Evolutionary conservation across 352 stramenopile genomes (phyloP), one percentile per base, ranked within the genome.

Genomic region (Pythium volutum): DNA sequence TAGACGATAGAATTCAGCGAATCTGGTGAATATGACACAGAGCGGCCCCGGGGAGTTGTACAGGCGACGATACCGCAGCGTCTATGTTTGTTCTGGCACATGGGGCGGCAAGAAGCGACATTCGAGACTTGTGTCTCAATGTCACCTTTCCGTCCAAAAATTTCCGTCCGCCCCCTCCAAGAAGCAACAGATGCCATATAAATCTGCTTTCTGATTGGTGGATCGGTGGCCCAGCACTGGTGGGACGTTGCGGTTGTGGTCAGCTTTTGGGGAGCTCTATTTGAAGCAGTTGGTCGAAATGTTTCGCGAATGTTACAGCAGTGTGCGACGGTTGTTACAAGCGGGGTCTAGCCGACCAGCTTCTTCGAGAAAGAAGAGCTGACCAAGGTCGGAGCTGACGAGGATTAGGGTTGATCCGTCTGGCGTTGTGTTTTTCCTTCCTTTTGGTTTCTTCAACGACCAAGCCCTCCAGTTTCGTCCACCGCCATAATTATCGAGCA

Each of bases 221-320:
- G 20, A n/a, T 45, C 31, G 26, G 39, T 47, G 16, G 27, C 42
- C 34, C 27, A n/a, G 6, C 20, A 9, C 23, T 26, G 27, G 22
- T 15, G 38, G 39, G 16, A 38, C 26, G 42, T 31, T 27, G 55
- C 31, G 56, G 56, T 64, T 64, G 56, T 64, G 38, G 29, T 58
- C 58, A 64, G 22, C 38, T 14, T 5, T 2, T 12, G 31, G 23
- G 2, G 42, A 1, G 9, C 50, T 52, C n/a, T 54, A 66, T 55
- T 66, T 12, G 27, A 42, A 25, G 31, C 42, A 46, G 15, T 2
- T 11, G 7, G 39, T 7, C 10, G 27, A 51, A 62, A 68, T 63
- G 62, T 68, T 59, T 36, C 62, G 31, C 54, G 62, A 68, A 68
- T 59, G 62, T 68, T 47, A 55, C 62, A 59, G 55, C 31, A 68